Conservation (phyloP, 2,329 filamentous ascomycete genomes). For the Gnomoniopsis sp. region DNA sequence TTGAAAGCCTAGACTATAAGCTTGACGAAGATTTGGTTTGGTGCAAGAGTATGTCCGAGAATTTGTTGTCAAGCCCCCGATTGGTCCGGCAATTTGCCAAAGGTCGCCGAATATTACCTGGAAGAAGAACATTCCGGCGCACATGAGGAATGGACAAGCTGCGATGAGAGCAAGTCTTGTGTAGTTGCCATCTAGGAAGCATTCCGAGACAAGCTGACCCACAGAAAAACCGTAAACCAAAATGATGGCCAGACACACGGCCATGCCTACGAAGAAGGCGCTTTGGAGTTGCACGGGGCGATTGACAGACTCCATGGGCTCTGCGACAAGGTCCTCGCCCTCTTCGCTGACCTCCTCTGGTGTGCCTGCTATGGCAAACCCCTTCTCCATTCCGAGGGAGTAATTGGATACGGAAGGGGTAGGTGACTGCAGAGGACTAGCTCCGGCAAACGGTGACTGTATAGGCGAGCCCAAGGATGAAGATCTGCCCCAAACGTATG, state of each 20-base stretch:
- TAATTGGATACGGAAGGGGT: conserved; percentile 19
- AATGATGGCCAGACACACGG: conserved; percentile 34
- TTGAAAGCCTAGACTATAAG: conserved; percentile 29
- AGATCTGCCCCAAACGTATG: conserved; percentile 27
- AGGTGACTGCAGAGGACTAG: conserved; percentile 17
- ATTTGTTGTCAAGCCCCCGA: conserved; percentile 40
- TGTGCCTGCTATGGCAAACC: conserved; percentile 4
- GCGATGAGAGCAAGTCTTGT: conserved; percentile 33
- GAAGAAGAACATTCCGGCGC: conserved; percentile 40
- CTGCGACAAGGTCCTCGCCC: conserved; percentile 23
- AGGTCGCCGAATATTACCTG: conserved; percentile 36
- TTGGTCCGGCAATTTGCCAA: conserved; percentile 47
- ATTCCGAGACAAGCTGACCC: conserved; percentile 35
- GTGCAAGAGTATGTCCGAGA: conserved; percentile 39
- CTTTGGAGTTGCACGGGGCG: conserved; percentile 36
- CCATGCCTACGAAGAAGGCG: conserved; percentile 36
- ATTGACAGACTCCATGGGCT: conserved; percentile 36
- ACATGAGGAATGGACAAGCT: conserved; percentile 34
- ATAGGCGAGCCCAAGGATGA: conserved; percentile 9
- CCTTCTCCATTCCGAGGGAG: conserved; percentile 20
- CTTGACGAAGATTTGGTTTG: conserved; percentile 31
- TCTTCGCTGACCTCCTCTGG: conserved; percentile 19
- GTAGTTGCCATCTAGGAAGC: conserved; percentile 35
- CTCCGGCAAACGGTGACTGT: conserved; percentile 14
- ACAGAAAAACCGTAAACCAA: conserved; percentile 35